Percentiles rank a stretch among this genome's conserved stretches.
phyloP scores from a whole-genome alignment of 2,329 filamentous ascomycete species.

The Nothopassalora personata region DNA sequence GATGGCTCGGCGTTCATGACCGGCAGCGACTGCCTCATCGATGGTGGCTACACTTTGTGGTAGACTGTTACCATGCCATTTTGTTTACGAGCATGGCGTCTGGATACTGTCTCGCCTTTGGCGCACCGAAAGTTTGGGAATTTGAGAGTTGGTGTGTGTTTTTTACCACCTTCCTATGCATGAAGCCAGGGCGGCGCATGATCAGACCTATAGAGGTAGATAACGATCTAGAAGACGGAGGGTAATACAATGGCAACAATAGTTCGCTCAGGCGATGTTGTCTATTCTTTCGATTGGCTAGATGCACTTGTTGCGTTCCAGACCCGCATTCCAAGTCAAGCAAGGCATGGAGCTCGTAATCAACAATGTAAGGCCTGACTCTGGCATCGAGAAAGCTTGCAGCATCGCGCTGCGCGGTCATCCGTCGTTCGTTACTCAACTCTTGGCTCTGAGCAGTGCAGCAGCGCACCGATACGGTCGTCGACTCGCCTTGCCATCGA shows the following conservation, averaged over 20 bases:
- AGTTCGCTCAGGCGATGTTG: background rate
- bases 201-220: constrained; percentile 12
- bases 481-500: background rate
- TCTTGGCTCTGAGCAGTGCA: background rate
- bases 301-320: constrained; percentile 4
- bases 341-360: constrained; percentile 6
- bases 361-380: constrained; percentile 1
- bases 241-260: background rate
- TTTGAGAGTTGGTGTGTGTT: background rate
- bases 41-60: constrained; percentile 63
- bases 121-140: background rate
- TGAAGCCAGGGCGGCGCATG: background rate
- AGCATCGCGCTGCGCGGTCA: background rate
- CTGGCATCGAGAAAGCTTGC: background rate
- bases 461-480: background rate
- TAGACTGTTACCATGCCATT: constrained; percentile 14
- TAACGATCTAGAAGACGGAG: constrained; percentile 6
- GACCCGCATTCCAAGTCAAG: constrained; percentile 8
- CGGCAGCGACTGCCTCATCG: constrained; percentile 66
- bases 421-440: background rate
- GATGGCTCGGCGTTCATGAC: constrained; percentile 74
- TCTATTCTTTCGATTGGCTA: background rate
- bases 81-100: constrained; percentile 13
- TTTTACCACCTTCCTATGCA: background rate
- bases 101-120: constrained; percentile 1